Evolutionary conservation across 331 rosid genomes (phyloP).

Genomic region (Quercus phellos): DNA sequence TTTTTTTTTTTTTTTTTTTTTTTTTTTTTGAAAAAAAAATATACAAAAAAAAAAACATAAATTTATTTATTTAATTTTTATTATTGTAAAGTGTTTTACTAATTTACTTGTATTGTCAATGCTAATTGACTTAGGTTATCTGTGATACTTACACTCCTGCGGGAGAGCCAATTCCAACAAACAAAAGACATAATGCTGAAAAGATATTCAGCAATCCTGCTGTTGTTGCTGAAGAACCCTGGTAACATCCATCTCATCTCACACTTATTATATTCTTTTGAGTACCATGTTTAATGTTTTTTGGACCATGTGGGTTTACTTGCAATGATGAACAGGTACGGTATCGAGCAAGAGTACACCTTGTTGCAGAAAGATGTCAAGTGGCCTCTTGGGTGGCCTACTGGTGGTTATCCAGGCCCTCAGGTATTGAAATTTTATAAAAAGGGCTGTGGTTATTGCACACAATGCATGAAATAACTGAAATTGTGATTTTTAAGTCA

Average conservation of each 20-base stretch:
- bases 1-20: too few relatives aligned
- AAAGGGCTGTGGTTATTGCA: too few relatives aligned
- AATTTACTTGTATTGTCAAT: conserved; percentile 1
- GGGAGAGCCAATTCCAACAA: conserved; percentile 82
- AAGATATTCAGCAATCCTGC: conserved; percentile 72
- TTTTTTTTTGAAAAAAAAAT: too few relatives aligned
- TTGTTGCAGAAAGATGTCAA: conserved; percentile 69
- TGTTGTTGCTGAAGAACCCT: conserved; percentile 68
- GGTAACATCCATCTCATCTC: conserved; percentile 18
- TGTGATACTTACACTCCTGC: conserved; percentile 76
- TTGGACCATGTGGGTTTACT: background rate
- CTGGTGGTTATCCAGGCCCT: conserved; percentile 90
- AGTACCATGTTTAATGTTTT: background rate
- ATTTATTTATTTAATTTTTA: background rate
- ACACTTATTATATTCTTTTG: background rate
- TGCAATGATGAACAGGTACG: conserved; percentile 57
- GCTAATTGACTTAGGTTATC: conserved; percentile 49
- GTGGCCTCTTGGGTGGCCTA: conserved; percentile 96
- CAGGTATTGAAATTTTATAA: conserved; percentile 46
- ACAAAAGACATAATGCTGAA: conserved; percentile 73
- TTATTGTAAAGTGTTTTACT: background rate
- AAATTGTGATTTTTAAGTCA: too few relatives aligned
- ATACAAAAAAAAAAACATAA: too few relatives aligned
- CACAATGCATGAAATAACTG: too few relatives aligned
- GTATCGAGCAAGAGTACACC: conserved; percentile 96